Base-by-base conservation (phyloP, 495 filamentous ascomycete species). In the Penicillium odoratum region DNA sequence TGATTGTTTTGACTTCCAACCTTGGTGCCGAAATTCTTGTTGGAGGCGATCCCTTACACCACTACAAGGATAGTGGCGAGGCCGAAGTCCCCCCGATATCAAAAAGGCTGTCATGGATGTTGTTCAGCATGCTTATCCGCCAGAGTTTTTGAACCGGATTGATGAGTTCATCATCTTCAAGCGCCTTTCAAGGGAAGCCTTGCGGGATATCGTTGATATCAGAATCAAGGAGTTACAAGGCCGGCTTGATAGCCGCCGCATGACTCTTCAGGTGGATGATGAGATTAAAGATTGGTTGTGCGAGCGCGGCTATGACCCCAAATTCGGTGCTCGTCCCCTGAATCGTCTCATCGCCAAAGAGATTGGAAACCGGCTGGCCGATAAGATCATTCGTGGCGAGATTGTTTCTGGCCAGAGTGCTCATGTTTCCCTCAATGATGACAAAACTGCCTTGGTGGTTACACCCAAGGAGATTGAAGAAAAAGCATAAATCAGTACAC, bases 131-230 rank as follows among this genome's bases (percentile, higher is more conserved):
- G 77, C 77, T 10, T 97, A 97, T 68, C 82, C 93, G 5, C 94
- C 95, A 11, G 93, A 98, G 68, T 98, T 98, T 78, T 81, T 98
- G 52, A 98, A 98, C 73, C 85, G 94, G 7, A 90, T 98, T 52
- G 94, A 98, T 72, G 92, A 95, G 53, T 97, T 98, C 76, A 97
- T 97, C 71, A 78, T 98, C 66, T 98, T 98, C 82, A 89, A 88
- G 67, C 83, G 92, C 8, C 83, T 97, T 3, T 91, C 89, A 0
- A 75, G 80, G 18, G 78, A 82, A 26, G 92, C 94, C 45, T 83
- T 98, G 28, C 78, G 92, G 7, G 94, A 95, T 63, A 98, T 98
- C 52, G 91, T 97, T 48, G 90, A 97, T 63, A 97, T 98, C 55
- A 84, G 94, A 50, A 76, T 98, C 36, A 84, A 81, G 51, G 94